phyloP scores from a whole-genome alignment of 2,329 filamentous ascomycete species.

The Pseudogymnoascus sp. region DNA sequence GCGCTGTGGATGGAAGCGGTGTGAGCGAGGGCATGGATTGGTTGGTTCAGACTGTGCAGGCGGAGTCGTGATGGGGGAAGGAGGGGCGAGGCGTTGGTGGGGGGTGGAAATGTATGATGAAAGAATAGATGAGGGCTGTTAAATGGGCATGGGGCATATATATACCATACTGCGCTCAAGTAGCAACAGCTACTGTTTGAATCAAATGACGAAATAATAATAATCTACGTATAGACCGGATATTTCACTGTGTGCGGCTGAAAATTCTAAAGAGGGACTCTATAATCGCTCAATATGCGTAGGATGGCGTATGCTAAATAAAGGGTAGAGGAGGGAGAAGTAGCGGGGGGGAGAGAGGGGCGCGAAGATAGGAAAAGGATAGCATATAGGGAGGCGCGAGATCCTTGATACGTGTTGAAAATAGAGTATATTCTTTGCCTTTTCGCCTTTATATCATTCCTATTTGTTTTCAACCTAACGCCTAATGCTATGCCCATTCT shows the following conservation, averaged over 20 bases:
- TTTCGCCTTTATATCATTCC: not conserved
- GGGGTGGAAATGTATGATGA: not conserved
- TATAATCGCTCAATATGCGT: too few relatives aligned
- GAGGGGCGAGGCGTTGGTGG: not conserved
- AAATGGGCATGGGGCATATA: constrained; percentile 5
- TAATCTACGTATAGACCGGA: constrained; percentile 2
- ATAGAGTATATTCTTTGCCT: not conserved
- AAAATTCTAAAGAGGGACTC: not conserved
- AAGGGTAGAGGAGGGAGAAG: too few relatives aligned
- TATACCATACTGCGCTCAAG: constrained; percentile 6
- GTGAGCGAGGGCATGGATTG: constrained; percentile 99
- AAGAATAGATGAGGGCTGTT: not conserved
- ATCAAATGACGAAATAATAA: constrained; percentile 5
- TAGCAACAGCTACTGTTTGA: constrained; percentile 3
- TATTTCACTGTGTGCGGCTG: not conserved
- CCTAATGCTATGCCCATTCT: not conserved
- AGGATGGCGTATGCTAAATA: too few relatives aligned
- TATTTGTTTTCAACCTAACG: not conserved
- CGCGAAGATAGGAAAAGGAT: too few relatives aligned
- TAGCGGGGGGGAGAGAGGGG: too few relatives aligned
- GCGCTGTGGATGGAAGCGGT: constrained; percentile 88
- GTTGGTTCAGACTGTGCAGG: constrained; percentile 52
- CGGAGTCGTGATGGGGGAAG: constrained; percentile 41
- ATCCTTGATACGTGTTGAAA: not conserved
- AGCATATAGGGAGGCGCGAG: too few relatives aligned